Evolutionary conservation across 352 stramenopile genomes (phyloP).

Genomic region (Pythium periplocum): DNA sequence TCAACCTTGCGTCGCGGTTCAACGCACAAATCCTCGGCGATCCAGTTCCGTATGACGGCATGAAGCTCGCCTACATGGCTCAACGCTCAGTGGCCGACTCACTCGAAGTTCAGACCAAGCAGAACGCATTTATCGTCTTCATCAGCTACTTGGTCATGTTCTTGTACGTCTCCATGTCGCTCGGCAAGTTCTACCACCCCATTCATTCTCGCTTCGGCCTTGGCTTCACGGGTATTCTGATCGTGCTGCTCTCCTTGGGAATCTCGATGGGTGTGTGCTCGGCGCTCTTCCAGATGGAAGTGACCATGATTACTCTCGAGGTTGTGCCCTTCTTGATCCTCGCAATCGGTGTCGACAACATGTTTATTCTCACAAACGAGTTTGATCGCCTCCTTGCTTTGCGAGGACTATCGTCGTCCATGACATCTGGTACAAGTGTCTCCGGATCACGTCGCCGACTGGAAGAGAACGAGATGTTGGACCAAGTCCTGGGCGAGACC

Average conservation of each 20-base stretch:
- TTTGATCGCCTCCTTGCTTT: constrained; percentile 59
- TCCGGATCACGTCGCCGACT: constrained; percentile 14
- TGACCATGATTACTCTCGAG: constrained; percentile 90
- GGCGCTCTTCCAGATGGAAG: constrained; percentile 58
- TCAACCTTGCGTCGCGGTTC: constrained; percentile 28
- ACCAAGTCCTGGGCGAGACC: constrained; percentile 67
- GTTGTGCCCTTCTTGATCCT: constrained; percentile 90
- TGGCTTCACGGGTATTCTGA: constrained; percentile 77
- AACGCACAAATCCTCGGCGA: constrained; percentile 1
- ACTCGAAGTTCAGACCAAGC: constrained; percentile 74
- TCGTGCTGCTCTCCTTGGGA: constrained; percentile 77
- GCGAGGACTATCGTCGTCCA: constrained; percentile 31
- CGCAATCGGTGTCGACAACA: constrained; percentile 90
- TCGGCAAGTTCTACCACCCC: constrained; percentile 64
- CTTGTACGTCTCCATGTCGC: constrained; percentile 81
- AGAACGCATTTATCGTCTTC: constrained; percentile 86
- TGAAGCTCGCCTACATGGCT: constrained; percentile 85
- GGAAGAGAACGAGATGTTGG: constrained; percentile 41
- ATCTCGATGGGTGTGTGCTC: constrained; percentile 69
- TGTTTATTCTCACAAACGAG: constrained; percentile 90
- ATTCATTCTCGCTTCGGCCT: constrained; percentile 77
- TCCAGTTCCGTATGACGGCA: constrained; percentile 22
- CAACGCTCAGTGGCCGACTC: constrained; percentile 81
- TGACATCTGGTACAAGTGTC: neutral
- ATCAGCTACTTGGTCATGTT: constrained; percentile 91